Percentiles rank a stretch among this genome's conserved stretches.
phyloP scores from a whole-genome alignment of 108 stramenopile genomes.

The Cyclostephanos invisitatus region DNA sequence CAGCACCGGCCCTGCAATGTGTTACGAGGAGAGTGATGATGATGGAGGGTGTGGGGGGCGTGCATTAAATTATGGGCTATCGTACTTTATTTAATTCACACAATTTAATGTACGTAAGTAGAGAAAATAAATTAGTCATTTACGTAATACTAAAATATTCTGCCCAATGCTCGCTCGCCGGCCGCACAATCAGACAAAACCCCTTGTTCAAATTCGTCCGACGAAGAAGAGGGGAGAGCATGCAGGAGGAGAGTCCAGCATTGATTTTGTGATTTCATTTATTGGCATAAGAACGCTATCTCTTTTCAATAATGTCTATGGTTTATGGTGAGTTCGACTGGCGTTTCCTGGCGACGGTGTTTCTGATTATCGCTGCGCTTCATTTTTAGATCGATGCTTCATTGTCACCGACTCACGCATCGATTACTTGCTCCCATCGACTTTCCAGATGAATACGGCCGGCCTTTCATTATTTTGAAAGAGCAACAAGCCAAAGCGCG shows the following conservation, averaged over 20 bases:
- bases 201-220: not conserved
- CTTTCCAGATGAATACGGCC: constrained; percentile 96
- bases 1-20: too few relatives aligned
- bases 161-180: not conserved
- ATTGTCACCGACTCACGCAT: not conserved
- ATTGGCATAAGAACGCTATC: not conserved
- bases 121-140: too few relatives aligned
- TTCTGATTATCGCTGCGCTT: not conserved
- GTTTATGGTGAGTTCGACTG: constrained; percentile 40
- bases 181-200: too few relatives aligned
- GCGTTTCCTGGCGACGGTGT: not conserved
- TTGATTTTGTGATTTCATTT: not conserved
- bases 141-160: not conserved
- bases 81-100: too few relatives aligned
- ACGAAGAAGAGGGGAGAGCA: not conserved
- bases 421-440: not conserved
- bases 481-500: constrained; percentile 98
- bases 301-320: constrained; percentile 42
- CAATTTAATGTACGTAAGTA: too few relatives aligned
- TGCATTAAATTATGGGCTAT: too few relatives aligned
- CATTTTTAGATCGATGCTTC: not conserved
- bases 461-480: constrained; percentile 98
- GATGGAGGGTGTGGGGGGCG: too few relatives aligned
- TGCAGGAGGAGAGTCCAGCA: not conserved
- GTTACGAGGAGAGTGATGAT: too few relatives aligned